These are phyloP conservation scores for Cutaneotrichosporon daszewskae DNA, from an alignment of 1,284 basidiomycete species.

Conservation along the genomic window DNA sequence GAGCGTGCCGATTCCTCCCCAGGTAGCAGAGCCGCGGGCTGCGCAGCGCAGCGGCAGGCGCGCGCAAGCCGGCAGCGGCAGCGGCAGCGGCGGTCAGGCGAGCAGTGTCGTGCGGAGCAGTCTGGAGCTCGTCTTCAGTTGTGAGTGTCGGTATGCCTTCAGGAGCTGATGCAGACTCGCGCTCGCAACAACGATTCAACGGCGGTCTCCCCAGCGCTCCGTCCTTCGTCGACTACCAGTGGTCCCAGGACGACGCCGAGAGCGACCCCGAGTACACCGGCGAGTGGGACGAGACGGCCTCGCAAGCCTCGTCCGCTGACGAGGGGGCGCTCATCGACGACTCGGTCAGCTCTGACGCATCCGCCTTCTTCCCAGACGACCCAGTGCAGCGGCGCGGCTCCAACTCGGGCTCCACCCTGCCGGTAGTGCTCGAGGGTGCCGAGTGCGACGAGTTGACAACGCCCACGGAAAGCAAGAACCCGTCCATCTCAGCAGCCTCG, in stretches of 20 bases:
- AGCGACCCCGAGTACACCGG: constrained; percentile 6
- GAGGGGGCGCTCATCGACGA: constrained; percentile 19
- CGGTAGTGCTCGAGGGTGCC: too few species aligned
- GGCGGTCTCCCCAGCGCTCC: constrained; percentile 37
- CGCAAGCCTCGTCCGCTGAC: constrained; percentile 13
- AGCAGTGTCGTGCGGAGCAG: constrained; percentile 41
- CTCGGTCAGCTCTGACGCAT: constrained; percentile 22
- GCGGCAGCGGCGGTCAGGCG: too few species aligned
- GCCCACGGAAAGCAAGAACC: not conserved
- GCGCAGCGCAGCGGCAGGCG: not conserved
- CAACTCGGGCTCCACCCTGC: constrained; percentile 9
- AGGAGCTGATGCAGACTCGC: constrained; percentile 30
- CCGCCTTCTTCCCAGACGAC: constrained; percentile 18
- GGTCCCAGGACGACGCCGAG: constrained; percentile 7
- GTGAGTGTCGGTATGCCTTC: constrained; percentile 30
- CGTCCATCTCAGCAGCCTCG: too few species aligned
- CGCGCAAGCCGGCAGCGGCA: too few species aligned
- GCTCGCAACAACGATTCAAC: constrained; percentile 44
- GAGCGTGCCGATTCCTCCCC: constrained; percentile 16
- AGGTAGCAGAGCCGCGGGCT: not conserved
- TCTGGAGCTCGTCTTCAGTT: constrained; percentile 47
- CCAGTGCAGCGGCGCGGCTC: constrained; percentile 3
- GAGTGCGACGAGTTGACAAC: constrained; percentile 4
- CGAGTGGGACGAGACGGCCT: constrained; percentile 23
- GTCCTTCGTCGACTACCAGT: constrained; percentile 38